phyloP scores from a whole-genome alignment of 1,139 yeast species.

The Yamadazyma jaroonii region DNA sequence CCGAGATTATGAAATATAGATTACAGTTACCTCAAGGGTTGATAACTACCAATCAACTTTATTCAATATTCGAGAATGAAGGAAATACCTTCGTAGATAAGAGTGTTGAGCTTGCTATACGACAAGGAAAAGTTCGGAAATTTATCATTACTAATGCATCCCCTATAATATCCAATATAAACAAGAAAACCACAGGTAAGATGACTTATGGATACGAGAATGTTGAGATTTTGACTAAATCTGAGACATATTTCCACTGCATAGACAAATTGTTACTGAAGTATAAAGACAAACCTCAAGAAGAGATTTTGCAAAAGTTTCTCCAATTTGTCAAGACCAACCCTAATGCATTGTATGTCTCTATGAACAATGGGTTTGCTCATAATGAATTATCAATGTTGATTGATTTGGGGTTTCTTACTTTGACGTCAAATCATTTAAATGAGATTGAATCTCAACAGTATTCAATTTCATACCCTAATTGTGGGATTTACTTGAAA shows the following conservation, averaged over 20 bases:
- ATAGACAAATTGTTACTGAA: constrained; percentile 12
- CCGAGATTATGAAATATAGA: constrained; percentile 37
- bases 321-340: constrained; percentile 20
- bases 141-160: constrained; percentile 46
- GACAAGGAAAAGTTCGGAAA: constrained; percentile 34
- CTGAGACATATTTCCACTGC: constrained; percentile 21
- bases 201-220: constrained; percentile 46
- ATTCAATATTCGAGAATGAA: constrained; percentile 36
- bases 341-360: constrained; percentile 33
- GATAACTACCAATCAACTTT: constrained; percentile 39
- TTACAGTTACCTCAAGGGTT: constrained; percentile 32
- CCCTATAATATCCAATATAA: constrained; percentile 42
- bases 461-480: constrained; percentile 57
- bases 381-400: constrained; percentile 31
- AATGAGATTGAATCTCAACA: constrained; percentile 45
- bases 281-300: background rate
- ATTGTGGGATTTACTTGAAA: constrained; percentile 55
- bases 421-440: constrained; percentile 48
- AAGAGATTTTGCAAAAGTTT: constrained; percentile 22
- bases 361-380: constrained; percentile 21
- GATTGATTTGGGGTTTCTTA: constrained; percentile 52
- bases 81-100: constrained; percentile 48
- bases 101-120: constrained; percentile 31
- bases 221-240: constrained; percentile 36
- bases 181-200: constrained; percentile 30